These are phyloP conservation scores for Macrophomina phaseolina DNA, from an alignment of 2,329 filamentous ascomycete genomes.

Conservation along the genomic window DNA sequence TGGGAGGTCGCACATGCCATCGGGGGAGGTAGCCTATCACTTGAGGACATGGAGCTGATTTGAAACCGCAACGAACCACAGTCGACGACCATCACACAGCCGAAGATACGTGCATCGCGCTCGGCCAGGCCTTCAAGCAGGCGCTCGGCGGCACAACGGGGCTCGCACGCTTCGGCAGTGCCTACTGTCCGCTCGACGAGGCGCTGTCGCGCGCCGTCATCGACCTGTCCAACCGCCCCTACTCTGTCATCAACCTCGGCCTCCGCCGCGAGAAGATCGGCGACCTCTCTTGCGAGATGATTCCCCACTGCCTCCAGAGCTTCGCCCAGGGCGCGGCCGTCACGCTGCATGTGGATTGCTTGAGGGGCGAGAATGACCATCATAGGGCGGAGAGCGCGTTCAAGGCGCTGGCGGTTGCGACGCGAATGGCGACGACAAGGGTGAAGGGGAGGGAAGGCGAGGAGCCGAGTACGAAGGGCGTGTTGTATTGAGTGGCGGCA, in stretches of 20 bases:
- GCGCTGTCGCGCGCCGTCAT: slow-evolving; percentile 92
- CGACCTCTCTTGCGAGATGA: slow-evolving; percentile 93
- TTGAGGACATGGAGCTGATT: too few species aligned
- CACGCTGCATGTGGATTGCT: slow-evolving; percentile 93
- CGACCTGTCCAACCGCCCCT: slow-evolving; percentile 92
- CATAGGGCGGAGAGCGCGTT: slow-evolving; percentile 96
- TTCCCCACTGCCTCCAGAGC: slow-evolving; percentile 92
- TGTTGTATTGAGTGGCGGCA: slow-evolving; percentile 59
- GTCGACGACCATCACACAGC: slow-evolving; percentile 99
- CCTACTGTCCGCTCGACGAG: slow-evolving; percentile 94
- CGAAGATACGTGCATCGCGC: slow-evolving; percentile 91
- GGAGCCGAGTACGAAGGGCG: slow-evolving; percentile 95
- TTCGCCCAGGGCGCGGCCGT: slow-evolving; percentile 90
- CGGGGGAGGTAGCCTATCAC: too few species aligned
- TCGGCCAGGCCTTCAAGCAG: slow-evolving; percentile 82
- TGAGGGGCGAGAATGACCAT: slow-evolving; percentile 92
- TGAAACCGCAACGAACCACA: slow-evolving; percentile 40
- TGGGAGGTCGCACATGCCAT: too few species aligned
- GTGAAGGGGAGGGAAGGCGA: slow-evolving; percentile 86
- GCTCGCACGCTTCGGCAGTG: slow-evolving; percentile 87
- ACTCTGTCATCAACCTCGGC: slow-evolving; percentile 80
- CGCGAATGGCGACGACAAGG: slow-evolving; percentile 75
- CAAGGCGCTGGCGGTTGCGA: slow-evolving; percentile 90
- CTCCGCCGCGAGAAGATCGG: slow-evolving; percentile 92
- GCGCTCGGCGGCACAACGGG: slow-evolving; percentile 80